Conservation (phyloP, 441 rosid genomes). For the Mallotus japonicus region DNA sequence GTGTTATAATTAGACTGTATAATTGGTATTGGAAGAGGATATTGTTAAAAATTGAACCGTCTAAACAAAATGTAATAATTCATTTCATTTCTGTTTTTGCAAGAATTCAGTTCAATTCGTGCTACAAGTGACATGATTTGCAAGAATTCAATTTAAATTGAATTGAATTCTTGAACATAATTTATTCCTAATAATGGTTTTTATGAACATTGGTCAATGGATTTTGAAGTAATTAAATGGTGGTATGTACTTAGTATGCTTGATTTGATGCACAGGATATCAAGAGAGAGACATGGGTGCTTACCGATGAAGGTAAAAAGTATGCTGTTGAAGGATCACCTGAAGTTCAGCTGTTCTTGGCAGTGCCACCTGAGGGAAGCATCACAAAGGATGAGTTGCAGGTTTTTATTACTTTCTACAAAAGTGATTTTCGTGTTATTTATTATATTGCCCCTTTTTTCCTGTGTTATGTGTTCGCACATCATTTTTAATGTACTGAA, state of each 20-base stretch:
- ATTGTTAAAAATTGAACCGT: no score
- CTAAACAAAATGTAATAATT: no score
- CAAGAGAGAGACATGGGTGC: conserved; percentile 64
- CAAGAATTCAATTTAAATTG: no score
- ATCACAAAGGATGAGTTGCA: conserved; percentile 68
- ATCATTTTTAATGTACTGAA: not conserved
- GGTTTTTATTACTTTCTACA: conserved; percentile 32
- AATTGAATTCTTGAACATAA: no score
- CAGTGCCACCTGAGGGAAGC: conserved; percentile 71
- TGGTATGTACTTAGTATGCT: not conserved
- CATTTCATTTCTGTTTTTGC: no score
- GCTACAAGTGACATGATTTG: no score
- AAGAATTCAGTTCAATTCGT: no score
- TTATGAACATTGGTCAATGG: not conserved
- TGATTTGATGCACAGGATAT: conserved; percentile 44
- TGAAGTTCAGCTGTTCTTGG: conserved; percentile 71
- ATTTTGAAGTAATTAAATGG: not conserved
- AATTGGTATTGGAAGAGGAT: not conserved
- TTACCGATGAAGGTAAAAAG: conserved; percentile 78
- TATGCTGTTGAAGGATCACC: conserved; percentile 79
- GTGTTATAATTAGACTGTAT: not conserved
- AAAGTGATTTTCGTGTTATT: no score
- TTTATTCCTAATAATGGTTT: no score
- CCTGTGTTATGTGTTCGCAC: not conserved
- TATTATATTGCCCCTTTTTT: not conserved